These are phyloP conservation scores for Fusarium sterilihyphosum DNA, from an alignment of 2,329 filamentous ascomycete species.

Conservation along the genomic window DNA sequence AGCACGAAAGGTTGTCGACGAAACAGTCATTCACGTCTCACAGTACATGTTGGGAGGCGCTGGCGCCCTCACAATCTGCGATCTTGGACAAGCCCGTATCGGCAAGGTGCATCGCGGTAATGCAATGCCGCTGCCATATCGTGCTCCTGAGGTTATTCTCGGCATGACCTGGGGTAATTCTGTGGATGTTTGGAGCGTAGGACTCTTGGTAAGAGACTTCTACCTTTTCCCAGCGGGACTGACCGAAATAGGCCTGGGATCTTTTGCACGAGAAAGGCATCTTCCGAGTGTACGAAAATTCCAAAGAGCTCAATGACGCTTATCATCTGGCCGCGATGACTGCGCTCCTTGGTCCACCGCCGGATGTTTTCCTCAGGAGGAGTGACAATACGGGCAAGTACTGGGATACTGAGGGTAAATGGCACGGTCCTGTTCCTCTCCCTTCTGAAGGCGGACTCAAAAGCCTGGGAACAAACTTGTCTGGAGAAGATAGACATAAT, in stretches of 20 bases:
- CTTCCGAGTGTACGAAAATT: conserved; percentile 40
- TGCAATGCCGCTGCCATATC: conserved; percentile 46
- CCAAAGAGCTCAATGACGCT: conserved; percentile 39
- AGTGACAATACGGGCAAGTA: conserved; percentile 37
- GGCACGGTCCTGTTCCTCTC: conserved; percentile 40
- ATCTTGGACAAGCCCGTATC: conserved; percentile 52
- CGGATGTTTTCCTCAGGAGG: conserved; percentile 36
- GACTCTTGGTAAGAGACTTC: conserved; percentile 43
- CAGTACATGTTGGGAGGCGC: conserved; percentile 46
- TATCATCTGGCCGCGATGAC: conserved; percentile 45
- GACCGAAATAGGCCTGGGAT: conserved; percentile 37
- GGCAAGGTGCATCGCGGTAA: conserved; percentile 35
- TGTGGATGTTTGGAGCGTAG: conserved; percentile 51
- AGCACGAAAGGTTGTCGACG: conserved; percentile 44
- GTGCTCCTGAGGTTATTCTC: conserved; percentile 52
- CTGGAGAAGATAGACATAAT: conserved; percentile 31
- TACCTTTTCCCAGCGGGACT: not conserved
- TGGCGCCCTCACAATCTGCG: conserved; percentile 46
- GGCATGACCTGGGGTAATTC: conserved; percentile 47
- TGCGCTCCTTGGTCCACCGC: conserved; percentile 43
- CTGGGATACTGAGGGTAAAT: conserved; percentile 44
- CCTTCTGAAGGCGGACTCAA: conserved; percentile 1
- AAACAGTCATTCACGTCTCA: conserved; percentile 46
- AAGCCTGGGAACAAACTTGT: not conserved
- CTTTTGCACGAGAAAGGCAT: conserved; percentile 35